These are phyloP conservation scores for Aspergillus ustus DNA, from an alignment of 2,329 filamentous ascomycete genomes.

Conservation along the genomic window DNA sequence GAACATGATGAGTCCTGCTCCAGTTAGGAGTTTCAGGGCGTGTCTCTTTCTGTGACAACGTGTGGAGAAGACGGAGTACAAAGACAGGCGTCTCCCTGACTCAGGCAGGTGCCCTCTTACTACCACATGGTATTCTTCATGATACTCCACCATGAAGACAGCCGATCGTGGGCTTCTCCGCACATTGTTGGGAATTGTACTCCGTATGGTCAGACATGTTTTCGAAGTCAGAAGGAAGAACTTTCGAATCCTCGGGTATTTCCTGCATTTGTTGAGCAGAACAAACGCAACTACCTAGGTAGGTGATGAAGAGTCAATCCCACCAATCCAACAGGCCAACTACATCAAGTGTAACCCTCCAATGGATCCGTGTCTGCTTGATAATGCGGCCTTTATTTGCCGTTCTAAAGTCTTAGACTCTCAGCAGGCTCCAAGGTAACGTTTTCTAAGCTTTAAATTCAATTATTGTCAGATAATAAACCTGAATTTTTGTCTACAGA, in stretches of 20 bases:
- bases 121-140: constrained; percentile 9
- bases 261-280: background rate
- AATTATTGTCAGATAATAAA: background rate
- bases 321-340: constrained; percentile 1
- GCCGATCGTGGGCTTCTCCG: constrained; percentile 10
- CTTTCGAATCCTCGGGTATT: background rate
- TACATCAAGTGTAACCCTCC: background rate
- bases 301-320: background rate
- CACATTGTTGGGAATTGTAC: background rate
- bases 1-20: background rate
- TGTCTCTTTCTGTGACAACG: background rate
- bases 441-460: background rate
- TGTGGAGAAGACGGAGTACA: constrained; percentile 1
- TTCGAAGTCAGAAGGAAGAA: background rate
- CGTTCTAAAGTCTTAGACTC: background rate
- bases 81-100: constrained; percentile 5
- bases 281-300: background rate
- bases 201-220: background rate
- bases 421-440: background rate
- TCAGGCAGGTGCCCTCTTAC: constrained; percentile 1
- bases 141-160: constrained; percentile 2
- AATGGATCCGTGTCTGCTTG: background rate
- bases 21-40: background rate
- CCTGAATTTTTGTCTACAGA: background rate
- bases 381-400: background rate